Evolutionary conservation across 345 rosid species (phyloP).

Genomic region (Passiflora organensis): DNA sequence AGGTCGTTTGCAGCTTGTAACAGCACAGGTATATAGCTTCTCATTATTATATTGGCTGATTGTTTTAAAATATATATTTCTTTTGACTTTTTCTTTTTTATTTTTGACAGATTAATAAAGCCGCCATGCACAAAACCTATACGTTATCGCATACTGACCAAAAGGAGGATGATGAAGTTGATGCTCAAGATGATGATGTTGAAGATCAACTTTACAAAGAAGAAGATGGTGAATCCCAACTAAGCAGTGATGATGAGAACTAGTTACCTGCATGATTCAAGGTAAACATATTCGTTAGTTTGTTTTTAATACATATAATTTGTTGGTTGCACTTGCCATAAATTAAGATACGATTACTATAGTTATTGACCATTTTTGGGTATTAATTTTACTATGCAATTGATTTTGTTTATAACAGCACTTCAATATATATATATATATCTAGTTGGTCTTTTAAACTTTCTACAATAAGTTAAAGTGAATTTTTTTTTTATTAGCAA

Average conservation of each 20-base stretch:
- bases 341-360: no score
- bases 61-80: conserved; percentile 1
- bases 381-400: no score
- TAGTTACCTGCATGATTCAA: background rate
- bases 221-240: conserved; percentile 64
- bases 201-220: conserved; percentile 57
- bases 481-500: no score
- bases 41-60: conserved; percentile 3
- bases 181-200: conserved; percentile 53
- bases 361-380: no score
- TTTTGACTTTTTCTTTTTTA: conserved; percentile 1
- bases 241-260: conserved; percentile 57
- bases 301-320: background rate
- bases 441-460: no score
- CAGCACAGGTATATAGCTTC: conserved; percentile 55
- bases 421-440: no score
- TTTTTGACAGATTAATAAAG: conserved; percentile 62
- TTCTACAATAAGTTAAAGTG: no score
- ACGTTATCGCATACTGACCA: conserved; percentile 21
- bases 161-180: conserved; percentile 50
- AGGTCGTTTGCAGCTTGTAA: conserved; percentile 78
- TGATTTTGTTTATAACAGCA: no score
- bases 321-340: no score
- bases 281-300: conserved; percentile 2
- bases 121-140: conserved; percentile 34